Evolutionary conservation across 352 stramenopile genomes (phyloP).

Genomic region (Hyaloperonospora brassicae): DNA sequence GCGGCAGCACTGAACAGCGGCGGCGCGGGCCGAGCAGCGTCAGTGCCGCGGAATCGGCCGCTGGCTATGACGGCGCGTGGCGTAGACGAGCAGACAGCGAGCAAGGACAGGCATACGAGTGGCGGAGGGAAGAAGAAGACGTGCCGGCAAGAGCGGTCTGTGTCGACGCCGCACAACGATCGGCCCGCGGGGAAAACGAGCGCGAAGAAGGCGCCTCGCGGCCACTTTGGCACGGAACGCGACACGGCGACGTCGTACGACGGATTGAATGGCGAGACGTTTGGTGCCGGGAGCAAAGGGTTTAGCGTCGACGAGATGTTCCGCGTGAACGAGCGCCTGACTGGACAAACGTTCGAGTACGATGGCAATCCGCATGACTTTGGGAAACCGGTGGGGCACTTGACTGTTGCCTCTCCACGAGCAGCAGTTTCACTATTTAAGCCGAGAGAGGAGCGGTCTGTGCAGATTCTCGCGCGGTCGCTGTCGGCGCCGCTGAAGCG

Average conservation of each 20-base stretch:
- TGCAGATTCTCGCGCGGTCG: slow-evolving; percentile 41
- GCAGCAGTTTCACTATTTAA: slow-evolving; percentile 45
- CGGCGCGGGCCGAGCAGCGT: slow-evolving; percentile 54
- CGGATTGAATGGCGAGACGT: slow-evolving; percentile 83
- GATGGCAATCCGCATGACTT: slow-evolving; percentile 94
- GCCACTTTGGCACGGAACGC: slow-evolving; percentile 80
- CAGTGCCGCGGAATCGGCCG: slow-evolving; percentile 66
- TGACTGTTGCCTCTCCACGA: slow-evolving; percentile 12
- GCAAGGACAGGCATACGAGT: slow-evolving; percentile 1
- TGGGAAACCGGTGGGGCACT: slow-evolving; percentile 44
- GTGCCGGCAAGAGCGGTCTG: slow-evolving; percentile 37
- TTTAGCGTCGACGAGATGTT: slow-evolving; percentile 95
- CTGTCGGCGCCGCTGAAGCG: slow-evolving; percentile 37
- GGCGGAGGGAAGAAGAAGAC: slow-evolving; percentile 30
- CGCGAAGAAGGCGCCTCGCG: slow-evolving; percentile 33
- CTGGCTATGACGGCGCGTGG: slow-evolving; percentile 33
- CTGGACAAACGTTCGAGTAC: slow-evolving; percentile 90
- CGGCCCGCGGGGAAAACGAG: slow-evolving; percentile 26
- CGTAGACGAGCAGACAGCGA: slow-evolving; percentile 17
- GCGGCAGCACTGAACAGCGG: background rate
- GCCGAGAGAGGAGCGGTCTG: slow-evolving; percentile 29
- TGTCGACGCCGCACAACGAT: slow-evolving; percentile 65
- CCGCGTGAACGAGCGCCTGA: slow-evolving; percentile 87
- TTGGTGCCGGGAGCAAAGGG: slow-evolving; percentile 61
- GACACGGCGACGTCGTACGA: slow-evolving; percentile 76